Evolutionary conservation across 805 yeast genomes (phyloP).

Genomic region (Sugiyamaella smithiae): DNA sequence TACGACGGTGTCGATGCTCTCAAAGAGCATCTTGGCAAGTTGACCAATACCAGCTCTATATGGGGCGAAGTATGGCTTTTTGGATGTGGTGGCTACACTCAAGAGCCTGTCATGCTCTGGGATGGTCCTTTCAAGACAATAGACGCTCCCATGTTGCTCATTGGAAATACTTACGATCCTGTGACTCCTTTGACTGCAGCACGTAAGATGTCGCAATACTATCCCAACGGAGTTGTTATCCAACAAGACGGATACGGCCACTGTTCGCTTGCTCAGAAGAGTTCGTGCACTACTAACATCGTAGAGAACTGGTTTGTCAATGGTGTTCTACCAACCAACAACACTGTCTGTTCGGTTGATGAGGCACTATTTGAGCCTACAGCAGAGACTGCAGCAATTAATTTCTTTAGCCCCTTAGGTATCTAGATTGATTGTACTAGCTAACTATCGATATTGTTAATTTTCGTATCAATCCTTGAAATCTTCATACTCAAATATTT

Average conservation of each 20-base stretch:
- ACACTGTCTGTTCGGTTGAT: conserved; percentile 16
- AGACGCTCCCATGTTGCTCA: conserved; percentile 17
- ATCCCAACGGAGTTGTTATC: conserved; percentile 22
- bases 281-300: conserved; percentile 17
- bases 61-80: conserved; percentile 13
- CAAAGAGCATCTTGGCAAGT: conserved; percentile 1
- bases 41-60: not conserved
- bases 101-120: conserved; percentile 13
- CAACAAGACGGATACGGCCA: conserved; percentile 26
- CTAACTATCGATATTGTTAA: too few relatives aligned
- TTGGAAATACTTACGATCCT: conserved; percentile 27
- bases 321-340: conserved; percentile 21
- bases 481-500: too few relatives aligned
- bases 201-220: conserved; percentile 17
- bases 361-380: conserved; percentile 1
- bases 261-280: conserved; percentile 25
- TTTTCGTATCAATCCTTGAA: too few relatives aligned
- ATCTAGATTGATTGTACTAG: too few relatives aligned
- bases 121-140: conserved; percentile 19
- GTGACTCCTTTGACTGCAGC: conserved; percentile 27
- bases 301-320: conserved; percentile 19
- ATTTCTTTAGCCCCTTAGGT: not conserved
- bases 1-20: not conserved
- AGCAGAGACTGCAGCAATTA: not conserved
- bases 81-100: conserved; percentile 10